A percentile compares a stretch with the other conserved stretches of the same genome.
Evolutionary conservation across 1,284 basidiomycete species (phyloP).

Genomic region (Naganishia sp.): DNA sequence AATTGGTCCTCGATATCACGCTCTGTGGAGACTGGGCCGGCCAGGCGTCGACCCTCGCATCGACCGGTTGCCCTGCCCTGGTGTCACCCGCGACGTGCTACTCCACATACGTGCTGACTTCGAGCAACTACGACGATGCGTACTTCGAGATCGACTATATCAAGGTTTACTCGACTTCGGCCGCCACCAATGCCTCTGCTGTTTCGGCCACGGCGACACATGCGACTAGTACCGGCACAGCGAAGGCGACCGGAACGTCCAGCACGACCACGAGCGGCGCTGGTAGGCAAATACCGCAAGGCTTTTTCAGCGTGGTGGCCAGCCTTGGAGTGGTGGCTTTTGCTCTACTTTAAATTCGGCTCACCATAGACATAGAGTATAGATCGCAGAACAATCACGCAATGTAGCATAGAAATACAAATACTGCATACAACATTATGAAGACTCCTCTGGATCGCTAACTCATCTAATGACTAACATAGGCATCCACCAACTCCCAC

Average conservation of each 20-base stretch:
- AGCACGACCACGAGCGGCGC: not conserved
- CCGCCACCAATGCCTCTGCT: slow-evolving; percentile 21
- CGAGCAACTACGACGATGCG: slow-evolving; percentile 65
- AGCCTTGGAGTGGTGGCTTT: too few relatives aligned
- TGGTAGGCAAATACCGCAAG: too few relatives aligned
- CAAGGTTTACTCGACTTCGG: slow-evolving; percentile 49
- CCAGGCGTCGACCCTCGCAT: slow-evolving; percentile 58
- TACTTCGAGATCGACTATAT: slow-evolving; percentile 72
- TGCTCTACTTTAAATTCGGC: slow-evolving; percentile 5
- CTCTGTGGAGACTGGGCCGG: slow-evolving; percentile 87
- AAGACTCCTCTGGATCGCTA: not conserved
- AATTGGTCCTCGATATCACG: slow-evolving; percentile 77
- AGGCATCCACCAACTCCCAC: slow-evolving; percentile 45
- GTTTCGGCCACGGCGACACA: slow-evolving; percentile 5
- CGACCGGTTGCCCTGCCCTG: slow-evolving; percentile 59
- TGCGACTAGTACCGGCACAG: not conserved
- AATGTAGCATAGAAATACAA: slow-evolving; percentile 3
- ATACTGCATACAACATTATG: slow-evolving; percentile 12
- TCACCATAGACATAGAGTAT: not conserved
- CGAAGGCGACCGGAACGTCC: not conserved
- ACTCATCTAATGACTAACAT: slow-evolving; percentile 14
- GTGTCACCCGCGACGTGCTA: slow-evolving; percentile 56
- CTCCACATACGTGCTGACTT: slow-evolving; percentile 64
- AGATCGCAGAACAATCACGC: not conserved
- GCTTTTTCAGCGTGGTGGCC: too few relatives aligned